Percentiles rank a stretch among this genome's conserved stretches.
Evolutionary conservation across 495 filamentous ascomycete genomes (phyloP).

Genomic region (Rhypophila decipiens): DNA sequence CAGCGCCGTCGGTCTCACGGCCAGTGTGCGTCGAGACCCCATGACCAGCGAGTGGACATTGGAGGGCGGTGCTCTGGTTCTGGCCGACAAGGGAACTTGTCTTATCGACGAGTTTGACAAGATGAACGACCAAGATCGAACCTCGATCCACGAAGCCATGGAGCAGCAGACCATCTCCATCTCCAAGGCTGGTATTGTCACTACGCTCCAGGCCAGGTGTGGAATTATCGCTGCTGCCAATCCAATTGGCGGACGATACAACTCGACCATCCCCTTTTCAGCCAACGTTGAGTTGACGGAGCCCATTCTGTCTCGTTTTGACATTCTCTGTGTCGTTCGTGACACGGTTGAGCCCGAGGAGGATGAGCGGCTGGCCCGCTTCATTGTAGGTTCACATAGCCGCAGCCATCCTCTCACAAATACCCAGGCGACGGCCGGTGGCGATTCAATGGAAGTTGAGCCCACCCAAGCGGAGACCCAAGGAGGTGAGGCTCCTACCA

Average conservation of each 20-base stretch:
- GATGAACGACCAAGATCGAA: conserved; percentile 99
- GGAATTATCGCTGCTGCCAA: conserved; percentile 97
- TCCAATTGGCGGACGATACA: conserved; percentile 93
- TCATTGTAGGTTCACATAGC: conserved; percentile 89
- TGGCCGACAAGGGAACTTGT: conserved; percentile 93
- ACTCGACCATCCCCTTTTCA: conserved; percentile 88
- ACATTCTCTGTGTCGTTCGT: conserved; percentile 94
- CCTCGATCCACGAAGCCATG: conserved; percentile 99
- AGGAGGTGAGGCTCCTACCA: conserved; percentile 36
- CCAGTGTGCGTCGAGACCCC: conserved; percentile 91
- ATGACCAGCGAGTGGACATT: conserved; percentile 97
- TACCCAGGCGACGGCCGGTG: conserved; percentile 31
- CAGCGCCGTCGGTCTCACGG: conserved; percentile 95
- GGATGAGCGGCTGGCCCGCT: conserved; percentile 89
- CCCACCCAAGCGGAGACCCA: conserved; percentile 26
- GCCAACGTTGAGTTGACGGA: conserved; percentile 97
- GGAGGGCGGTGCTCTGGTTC: conserved; percentile 91
- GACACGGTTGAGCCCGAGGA: conserved; percentile 96
- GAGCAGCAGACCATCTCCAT: conserved; percentile 99
- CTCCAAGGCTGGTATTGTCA: conserved; percentile 98
- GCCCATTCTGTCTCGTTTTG: conserved; percentile 96
- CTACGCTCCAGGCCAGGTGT: conserved; percentile 94
- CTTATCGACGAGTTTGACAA: conserved; percentile 99
- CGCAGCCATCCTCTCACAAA: conserved; percentile 76
- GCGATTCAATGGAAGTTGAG: conserved; percentile 59